phyloP scores from a whole-genome alignment of 106 monocot genomes.

The Agapanthus africanus region DNA sequence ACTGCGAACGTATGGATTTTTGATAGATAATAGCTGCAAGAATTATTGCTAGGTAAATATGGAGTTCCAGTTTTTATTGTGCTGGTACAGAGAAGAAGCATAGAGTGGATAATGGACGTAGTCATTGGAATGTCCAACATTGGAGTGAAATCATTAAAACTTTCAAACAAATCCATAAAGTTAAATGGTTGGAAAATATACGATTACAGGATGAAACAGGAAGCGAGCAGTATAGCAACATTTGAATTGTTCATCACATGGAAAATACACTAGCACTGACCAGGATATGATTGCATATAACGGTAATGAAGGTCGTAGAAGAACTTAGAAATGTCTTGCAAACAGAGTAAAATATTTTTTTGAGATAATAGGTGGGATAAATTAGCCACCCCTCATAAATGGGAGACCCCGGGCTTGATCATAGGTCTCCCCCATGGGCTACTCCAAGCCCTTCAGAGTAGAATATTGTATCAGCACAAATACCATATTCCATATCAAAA shows the following conservation, averaged over 20 bases:
- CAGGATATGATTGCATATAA: not conserved
- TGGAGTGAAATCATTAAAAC: not conserved
- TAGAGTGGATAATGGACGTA: not conserved
- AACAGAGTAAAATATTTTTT: not conserved
- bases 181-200: not conserved
- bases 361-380: no score
- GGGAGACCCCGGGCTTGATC: no score
- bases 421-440: no score
- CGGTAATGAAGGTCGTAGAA: not conserved
- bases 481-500: not conserved
- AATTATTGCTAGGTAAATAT: conserved; percentile 14
- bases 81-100: not conserved
- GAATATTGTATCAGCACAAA: not conserved
- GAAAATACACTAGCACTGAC: not conserved
- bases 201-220: not conserved
- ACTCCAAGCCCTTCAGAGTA: no score
- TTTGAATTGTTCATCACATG: not conserved
- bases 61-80: no score
- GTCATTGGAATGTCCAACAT: not conserved
- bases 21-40: conserved; percentile 71
- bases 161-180: not conserved
- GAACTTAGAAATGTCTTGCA: not conserved
- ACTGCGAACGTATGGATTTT: conserved; percentile 41
- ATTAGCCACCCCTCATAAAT: no score
- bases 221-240: not conserved